phyloP scores from a whole-genome alignment of 139 green algal genomes.

The Protoeuglena noctilucae region DNA sequence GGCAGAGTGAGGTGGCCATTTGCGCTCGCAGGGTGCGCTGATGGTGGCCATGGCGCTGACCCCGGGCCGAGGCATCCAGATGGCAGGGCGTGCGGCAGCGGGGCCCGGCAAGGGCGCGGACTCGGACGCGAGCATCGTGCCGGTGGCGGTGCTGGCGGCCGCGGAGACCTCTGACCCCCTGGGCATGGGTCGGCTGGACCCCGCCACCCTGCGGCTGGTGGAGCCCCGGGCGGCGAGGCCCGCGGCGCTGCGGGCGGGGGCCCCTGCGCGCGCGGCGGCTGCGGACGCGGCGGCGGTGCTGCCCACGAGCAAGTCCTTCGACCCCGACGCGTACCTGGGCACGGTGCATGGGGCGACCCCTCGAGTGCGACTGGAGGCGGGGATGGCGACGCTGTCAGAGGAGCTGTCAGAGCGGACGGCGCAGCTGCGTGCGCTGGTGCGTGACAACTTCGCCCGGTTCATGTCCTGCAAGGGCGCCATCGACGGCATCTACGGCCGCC shows the following conservation, averaged over 20 bases:
- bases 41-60: no score
- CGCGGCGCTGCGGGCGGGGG: background rate
- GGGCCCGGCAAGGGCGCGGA: no score
- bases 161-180: constrained; percentile 16
- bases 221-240: background rate
- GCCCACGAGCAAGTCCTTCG: constrained; percentile 30
- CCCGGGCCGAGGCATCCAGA: no score
- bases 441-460: constrained; percentile 80
- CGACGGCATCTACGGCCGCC: constrained; percentile 47
- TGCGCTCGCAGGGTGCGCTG: no score
- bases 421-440: constrained; percentile 58
- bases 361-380: constrained; percentile 26
- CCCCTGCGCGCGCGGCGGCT: background rate
- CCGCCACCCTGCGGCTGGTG: constrained; percentile 7
- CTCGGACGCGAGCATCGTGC: no score
- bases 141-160: no score
- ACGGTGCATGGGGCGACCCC: constrained; percentile 24
- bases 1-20: no score
- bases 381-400: constrained; percentile 27
- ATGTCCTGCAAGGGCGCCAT: constrained; percentile 78
- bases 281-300: constrained; percentile 19
- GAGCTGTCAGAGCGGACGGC: constrained; percentile 52
- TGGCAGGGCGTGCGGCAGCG: no score
- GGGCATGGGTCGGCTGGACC: constrained; percentile 10
- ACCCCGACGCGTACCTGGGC: constrained; percentile 28